Conservation (phyloP, 2,329 filamentous ascomycete genomes). For the Cercospora citrullina region DNA sequence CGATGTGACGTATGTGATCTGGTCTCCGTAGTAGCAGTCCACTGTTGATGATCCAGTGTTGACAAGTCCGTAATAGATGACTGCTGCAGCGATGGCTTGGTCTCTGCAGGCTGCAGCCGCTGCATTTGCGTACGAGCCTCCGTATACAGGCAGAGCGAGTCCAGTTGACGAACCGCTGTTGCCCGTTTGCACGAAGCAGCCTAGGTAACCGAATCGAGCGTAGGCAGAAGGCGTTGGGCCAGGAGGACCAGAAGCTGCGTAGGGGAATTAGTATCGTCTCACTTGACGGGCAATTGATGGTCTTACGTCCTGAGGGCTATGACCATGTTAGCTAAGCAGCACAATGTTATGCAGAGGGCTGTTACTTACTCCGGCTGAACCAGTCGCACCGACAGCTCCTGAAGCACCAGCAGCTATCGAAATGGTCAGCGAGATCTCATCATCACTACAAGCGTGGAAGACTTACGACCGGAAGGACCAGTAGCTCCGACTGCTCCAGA, state of each 20-base stretch:
- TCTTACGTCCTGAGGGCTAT: constrained; percentile 10
- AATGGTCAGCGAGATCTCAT: background rate
- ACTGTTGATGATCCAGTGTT: constrained; percentile 27
- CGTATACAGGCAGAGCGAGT: constrained; percentile 28
- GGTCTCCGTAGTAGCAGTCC: constrained; percentile 36
- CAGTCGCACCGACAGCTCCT: constrained; percentile 9
- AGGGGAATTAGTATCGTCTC: background rate
- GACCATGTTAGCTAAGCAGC: background rate
- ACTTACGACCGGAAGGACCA: constrained; percentile 10
- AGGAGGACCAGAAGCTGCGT: constrained; percentile 11
- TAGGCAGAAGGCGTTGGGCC: constrained; percentile 16
- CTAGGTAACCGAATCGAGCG: constrained; percentile 31
- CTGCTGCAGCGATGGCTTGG: background rate
- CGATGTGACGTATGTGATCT: constrained; percentile 31
- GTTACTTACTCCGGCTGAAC: background rate
- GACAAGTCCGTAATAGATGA: constrained; percentile 34
- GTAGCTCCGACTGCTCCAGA: constrained; percentile 1
- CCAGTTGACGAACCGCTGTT: constrained; percentile 26
- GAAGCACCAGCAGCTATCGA: constrained; percentile 2
- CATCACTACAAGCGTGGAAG: background rate
- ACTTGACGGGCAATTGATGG: background rate
- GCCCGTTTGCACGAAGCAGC: constrained; percentile 36
- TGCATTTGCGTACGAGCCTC: constrained; percentile 26
- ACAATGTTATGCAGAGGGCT: background rate
- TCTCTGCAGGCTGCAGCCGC: constrained; percentile 8